Evolutionary conservation across 106 monocot species (phyloP), one percentile per base, ranked within the genome.

Genomic region (Hemerocallis citrina): DNA sequence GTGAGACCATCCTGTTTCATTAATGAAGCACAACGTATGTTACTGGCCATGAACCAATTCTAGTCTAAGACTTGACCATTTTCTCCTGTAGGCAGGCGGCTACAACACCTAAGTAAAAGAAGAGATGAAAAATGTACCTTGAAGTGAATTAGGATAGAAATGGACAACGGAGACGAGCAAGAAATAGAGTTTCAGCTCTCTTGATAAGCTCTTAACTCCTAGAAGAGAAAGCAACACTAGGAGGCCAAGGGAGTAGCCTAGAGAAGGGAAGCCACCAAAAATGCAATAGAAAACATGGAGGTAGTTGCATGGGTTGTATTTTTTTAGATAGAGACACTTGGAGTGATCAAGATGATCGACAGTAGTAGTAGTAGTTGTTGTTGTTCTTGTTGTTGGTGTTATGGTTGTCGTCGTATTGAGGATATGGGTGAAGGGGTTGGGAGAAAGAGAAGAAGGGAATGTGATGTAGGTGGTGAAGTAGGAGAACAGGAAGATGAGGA

Each of bases 241-340:
- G 13, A 84, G 72, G 71, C 75, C n/a, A n/a, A 79, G 38, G 15
- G 59, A 15, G 38, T 75, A 61, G 7, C 83, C 79, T 13, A 79
- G 20, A n/a, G 12, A 1, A 4, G 66, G 70, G 36, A 48, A 28
- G 2, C 49, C 24, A 37, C 54, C 78, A 43, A 74, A 78, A 46
- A 57, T 22, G 58, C 74, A 78, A 27, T 75, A 79, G 72, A 75
- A 74, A 31, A 79, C 15, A 35, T 65, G n/a, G 60, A 84, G 78
- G 34, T 77, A 37, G 35, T 60, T 59, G 35, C 69, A 77, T 19
- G 69, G 61, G 68, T 24, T 15, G 25, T 74, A 38, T 16, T 31
- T 5, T 7, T 61, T 47, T 51, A 77, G 65, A 49, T 77, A 74
- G 9, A 42, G 35, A 50, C 68, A 77, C 73, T 82, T 77, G 64